Evolutionary conservation across 116 monocot species (phyloP), one percentile per base, ranked within the genome.

Genomic region (Zostera marina): DNA sequence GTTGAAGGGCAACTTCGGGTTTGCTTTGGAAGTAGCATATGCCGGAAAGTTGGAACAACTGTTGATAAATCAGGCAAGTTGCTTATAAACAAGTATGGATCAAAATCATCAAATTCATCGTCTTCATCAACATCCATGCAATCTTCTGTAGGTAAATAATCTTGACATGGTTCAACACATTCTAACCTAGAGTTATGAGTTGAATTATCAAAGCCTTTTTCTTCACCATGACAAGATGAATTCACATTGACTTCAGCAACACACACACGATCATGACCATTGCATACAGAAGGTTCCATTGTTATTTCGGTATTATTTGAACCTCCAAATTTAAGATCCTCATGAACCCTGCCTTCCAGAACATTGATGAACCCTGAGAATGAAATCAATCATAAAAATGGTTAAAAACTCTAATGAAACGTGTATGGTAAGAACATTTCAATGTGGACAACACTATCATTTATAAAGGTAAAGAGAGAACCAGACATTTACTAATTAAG

Each of bases 1-100:
- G 83, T 91, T 63, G 79, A 68, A 46, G 98, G 98, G 55, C 98
- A 91, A 64, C 98, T 99, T 81, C 98, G 80, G 46, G 98, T 99
- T 65, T 99, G 82, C 56, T 86, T 99, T 1, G 98, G 98, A 8
- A 99, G 77, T 1, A 99, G 81, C 66, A 90, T 67, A 19, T 78
- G 83, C 56, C 98, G 77, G 71, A 83, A 91, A 22, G 68, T 78
- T 56, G 98, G 98, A 63, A 99, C 98, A 49, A 99, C 83, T 7
- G 78, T 41, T 49, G 81, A 78, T 41, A 91, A 67, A 26, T 90
- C 79, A 47, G 98, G 98, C 52, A 99, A 73, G 56, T 91, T 86
- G 55, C 79, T 99, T 26, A 99, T 99, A 65, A 99, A 99, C 22
- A 73, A 63, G 49, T 81, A 99, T 24, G 98, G 98, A 72, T 99